Evolutionary conservation across 768 basidiomycete genomes (phyloP), one percentile per base, ranked within the genome.

Genomic region (Multifurca ochricompacta): DNA sequence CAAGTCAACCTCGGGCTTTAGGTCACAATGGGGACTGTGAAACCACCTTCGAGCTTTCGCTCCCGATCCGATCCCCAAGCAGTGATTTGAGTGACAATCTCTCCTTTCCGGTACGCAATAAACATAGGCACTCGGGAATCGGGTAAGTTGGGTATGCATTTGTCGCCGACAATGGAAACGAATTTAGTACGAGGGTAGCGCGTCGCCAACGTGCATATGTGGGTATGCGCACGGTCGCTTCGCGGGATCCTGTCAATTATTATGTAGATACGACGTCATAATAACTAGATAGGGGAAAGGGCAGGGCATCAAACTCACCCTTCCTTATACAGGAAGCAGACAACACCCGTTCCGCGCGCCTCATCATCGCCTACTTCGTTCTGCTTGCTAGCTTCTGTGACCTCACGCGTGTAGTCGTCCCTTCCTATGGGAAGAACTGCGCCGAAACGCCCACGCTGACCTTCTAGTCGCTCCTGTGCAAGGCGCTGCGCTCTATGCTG

Each of bases 111-210:
- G 70, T 99, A 98, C 28, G 95, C 72, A 60, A 99, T 83, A 53
- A 98, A 72, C 76, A 95, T 98, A 1, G 96, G 96, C 36, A 92
- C 70, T 48, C 92, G 83, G 34, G 80, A 75, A 63, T 97, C 96
- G 13, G 94, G 95, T 32, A 98, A 83, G 69, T 97, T 86, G n/a
- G 89, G 83, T 62, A 99, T 96, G 72, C 92, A 95, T 69, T 92
- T 92, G 71, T 90, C 81, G 34, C 93, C 92, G 3, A 93, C 82
- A 62, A 98, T 98, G 10, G 90, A 91, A 57, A 97, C 87, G 62
- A 99, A 96, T 71, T 98, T 98, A 10, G 93, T 89, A 43, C 85
- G 84, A 2, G 93, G 90, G 67, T 95, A 86, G 48, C 81, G 80
- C n/a, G 73, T 73, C 2, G 96, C 91, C 5, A 99, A 75, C 0